Conservation (phyloP, 2,329 filamentous ascomycete genomes). For the Davidsoniella neocaledoniae region DNA sequence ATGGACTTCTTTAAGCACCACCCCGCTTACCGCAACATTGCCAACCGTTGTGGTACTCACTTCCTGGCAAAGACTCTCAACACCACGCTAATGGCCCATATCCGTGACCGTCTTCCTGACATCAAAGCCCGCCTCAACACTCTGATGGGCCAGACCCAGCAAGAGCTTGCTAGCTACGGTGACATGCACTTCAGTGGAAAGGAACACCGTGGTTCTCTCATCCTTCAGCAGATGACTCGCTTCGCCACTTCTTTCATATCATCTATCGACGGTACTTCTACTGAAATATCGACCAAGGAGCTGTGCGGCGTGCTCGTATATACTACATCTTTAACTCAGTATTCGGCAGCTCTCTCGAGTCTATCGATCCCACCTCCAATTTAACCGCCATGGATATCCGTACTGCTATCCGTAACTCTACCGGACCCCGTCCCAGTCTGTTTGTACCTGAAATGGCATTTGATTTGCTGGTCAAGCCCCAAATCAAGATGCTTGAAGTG, state of each 20-base stretch:
- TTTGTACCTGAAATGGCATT: slow-evolving; percentile 98
- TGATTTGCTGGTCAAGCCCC: slow-evolving; percentile 90
- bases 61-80: slow-evolving; percentile 91
- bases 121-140: slow-evolving; percentile 98
- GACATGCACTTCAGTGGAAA: slow-evolving; percentile 97
- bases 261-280: slow-evolving; percentile 95
- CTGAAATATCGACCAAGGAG: slow-evolving; percentile 96
- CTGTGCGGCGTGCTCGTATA: slow-evolving; percentile 82
- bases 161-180: slow-evolving; percentile 93
- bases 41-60: slow-evolving; percentile 80
- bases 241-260: slow-evolving; percentile 97
- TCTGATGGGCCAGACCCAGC: slow-evolving; percentile 98
- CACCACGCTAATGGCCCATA: slow-evolving; percentile 87
- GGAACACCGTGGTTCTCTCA: slow-evolving; percentile 86
- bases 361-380: slow-evolving; percentile 90
- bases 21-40: slow-evolving; percentile 92
- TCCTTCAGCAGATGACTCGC: slow-evolving; percentile 92
- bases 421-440: slow-evolving; percentile 81
- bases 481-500: slow-evolving; percentile 91
- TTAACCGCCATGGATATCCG: slow-evolving; percentile 88
- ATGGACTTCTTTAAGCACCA: slow-evolving; percentile 94
- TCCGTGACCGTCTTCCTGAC: slow-evolving; percentile 85
- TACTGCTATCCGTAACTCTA: slow-evolving; percentile 95
- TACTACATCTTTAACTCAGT: slow-evolving; percentile 99
- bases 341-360: slow-evolving; percentile 89